Evolutionary conservation across 1,284 basidiomycete species (phyloP).

Genomic region (Cutaneotrichosporon sp.): DNA sequence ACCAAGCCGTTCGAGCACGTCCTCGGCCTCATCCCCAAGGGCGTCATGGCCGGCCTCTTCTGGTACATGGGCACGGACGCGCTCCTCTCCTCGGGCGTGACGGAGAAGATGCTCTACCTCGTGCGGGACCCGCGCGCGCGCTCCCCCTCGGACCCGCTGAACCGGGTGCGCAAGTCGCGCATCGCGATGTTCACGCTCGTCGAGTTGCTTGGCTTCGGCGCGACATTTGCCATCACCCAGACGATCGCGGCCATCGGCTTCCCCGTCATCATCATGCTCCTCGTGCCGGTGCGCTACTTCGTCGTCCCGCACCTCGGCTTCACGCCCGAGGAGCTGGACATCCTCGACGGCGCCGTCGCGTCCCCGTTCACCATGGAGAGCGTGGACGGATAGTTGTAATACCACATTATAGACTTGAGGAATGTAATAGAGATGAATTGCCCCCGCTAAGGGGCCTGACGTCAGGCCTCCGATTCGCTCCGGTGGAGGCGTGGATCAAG

Average conservation of each 20-base stretch:
- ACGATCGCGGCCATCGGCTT: slow-evolving; percentile 91
- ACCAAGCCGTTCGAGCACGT: slow-evolving; percentile 79
- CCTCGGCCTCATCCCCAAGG: slow-evolving; percentile 72
- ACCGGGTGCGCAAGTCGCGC: slow-evolving; percentile 69
- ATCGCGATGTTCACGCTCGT: slow-evolving; percentile 76
- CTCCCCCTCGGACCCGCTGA: slow-evolving; percentile 67
- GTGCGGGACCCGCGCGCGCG: slow-evolving; percentile 71
- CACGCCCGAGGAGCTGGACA: slow-evolving; percentile 72
- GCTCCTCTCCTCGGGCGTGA: slow-evolving; percentile 79
- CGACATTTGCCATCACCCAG: slow-evolving; percentile 89
- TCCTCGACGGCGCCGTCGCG: slow-evolving; percentile 85
- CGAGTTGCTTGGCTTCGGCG: slow-evolving; percentile 83
- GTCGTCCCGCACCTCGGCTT: slow-evolving; percentile 78
- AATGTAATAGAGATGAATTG: neutral
- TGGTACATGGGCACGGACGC: slow-evolving; percentile 91
- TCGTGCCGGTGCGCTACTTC: slow-evolving; percentile 78
- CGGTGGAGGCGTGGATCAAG: neutral
- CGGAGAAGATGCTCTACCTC: slow-evolving; percentile 78
- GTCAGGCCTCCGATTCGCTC: neutral
- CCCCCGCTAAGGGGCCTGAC: slow-evolving; percentile 4
- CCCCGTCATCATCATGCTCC: slow-evolving; percentile 81
- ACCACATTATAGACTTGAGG: neutral
- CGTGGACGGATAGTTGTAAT: neutral
- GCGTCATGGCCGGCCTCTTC: slow-evolving; percentile 54
- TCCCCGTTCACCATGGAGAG: slow-evolving; percentile 45